Conservation (phyloP, 140 eudicot species). For the Cichorium intybus region DNA sequence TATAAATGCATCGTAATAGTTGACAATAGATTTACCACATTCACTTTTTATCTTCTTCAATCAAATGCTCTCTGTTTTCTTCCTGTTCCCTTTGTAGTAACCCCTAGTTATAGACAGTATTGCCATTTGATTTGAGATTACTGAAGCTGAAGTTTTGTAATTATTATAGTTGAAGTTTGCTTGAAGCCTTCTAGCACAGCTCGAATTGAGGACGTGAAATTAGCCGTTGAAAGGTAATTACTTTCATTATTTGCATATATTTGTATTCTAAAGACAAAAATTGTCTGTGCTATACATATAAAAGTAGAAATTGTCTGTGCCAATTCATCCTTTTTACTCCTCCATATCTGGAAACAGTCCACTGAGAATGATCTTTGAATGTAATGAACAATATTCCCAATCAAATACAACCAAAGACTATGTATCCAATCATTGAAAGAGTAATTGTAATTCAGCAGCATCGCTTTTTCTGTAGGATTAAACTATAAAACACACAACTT, state of each 20-base stretch:
- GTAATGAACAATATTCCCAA: background rate
- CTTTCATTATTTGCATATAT: background rate
- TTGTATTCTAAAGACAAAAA: background rate
- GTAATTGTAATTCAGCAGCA: background rate
- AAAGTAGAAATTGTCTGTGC: background rate
- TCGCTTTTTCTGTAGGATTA: background rate
- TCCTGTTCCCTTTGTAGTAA: background rate
- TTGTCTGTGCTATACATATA: background rate
- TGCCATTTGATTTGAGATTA: background rate
- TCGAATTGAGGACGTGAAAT: constrained; percentile 55
- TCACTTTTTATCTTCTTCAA: background rate
- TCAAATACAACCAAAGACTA: background rate
- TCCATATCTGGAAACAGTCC: background rate
- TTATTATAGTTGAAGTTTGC: constrained; percentile 81
- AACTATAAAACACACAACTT: background rate
- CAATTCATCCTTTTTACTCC: background rate
- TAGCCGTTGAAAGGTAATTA: constrained; percentile 73
- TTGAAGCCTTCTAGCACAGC: constrained; percentile 85
- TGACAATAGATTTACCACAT: background rate
- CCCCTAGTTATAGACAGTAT: background rate
- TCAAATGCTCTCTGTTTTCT: background rate
- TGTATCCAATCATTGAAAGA: background rate
- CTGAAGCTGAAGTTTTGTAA: constrained; percentile 2
- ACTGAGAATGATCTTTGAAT: background rate
- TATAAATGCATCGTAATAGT: background rate